Percentiles rank a stretch among this genome's conserved stretches.
Evolutionary conservation across 2,329 filamentous ascomycete species (phyloP).

Genomic region (Colletotrichum acutatum): DNA sequence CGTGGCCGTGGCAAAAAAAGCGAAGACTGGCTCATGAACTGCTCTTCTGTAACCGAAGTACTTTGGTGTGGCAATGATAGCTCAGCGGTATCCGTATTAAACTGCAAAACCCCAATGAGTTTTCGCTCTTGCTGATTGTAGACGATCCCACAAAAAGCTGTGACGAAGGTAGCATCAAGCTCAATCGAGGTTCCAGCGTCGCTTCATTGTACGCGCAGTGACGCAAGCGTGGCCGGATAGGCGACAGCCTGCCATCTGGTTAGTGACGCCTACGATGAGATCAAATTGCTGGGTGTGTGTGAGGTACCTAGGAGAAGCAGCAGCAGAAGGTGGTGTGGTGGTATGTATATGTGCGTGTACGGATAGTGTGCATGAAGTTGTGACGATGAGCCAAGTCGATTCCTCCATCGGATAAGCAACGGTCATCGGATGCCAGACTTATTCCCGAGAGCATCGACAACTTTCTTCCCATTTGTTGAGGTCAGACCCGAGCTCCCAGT

Average conservation of each 20-base stretch:
- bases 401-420: conserved; percentile 24
- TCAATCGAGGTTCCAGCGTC: not conserved
- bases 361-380: not conserved
- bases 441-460: not conserved
- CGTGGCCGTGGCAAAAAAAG: conserved; percentile 17
- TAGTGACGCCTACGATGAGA: conserved; percentile 24
- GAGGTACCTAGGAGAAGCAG: not conserved
- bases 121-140: not conserved
- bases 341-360: not conserved
- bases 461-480: not conserved
- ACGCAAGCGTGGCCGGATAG: conserved; percentile 8
- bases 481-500: not conserved
- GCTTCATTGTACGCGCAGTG: not conserved
- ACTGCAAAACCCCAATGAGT: not conserved
- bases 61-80: conserved; percentile 17
- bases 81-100: conserved; percentile 1
- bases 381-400: conserved; percentile 17
- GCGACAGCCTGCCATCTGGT: not conserved
- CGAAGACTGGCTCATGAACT: not conserved
- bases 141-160: not conserved
- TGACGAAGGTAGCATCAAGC: conserved; percentile 15
- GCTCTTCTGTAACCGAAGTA: conserved; percentile 2
- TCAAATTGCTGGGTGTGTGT: conserved; percentile 13
- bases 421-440: not conserved
- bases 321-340: not conserved